phyloP scores from a whole-genome alignment of 331 rosid genomes.

The Telfairia occidentalis region DNA sequence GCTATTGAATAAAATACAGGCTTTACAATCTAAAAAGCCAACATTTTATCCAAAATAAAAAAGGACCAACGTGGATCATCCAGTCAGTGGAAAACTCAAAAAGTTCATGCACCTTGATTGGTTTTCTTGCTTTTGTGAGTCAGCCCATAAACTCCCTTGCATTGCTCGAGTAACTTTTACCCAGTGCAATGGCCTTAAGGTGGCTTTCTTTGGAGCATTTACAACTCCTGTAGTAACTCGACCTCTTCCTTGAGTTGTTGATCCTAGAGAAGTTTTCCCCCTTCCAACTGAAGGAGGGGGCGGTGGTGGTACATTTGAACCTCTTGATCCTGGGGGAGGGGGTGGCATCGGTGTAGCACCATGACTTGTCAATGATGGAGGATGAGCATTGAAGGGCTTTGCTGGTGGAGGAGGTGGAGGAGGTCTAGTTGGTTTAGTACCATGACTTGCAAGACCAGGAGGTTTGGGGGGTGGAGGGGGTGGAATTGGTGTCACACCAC shows the following conservation, averaged over 20 bases:
- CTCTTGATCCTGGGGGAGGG: constrained; percentile 40
- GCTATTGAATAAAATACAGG: background rate
- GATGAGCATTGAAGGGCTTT: constrained; percentile 38
- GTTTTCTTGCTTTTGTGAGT: constrained; percentile 66
- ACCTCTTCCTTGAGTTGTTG: constrained; percentile 51
- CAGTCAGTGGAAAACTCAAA: constrained; percentile 16
- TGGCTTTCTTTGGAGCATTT: constrained; percentile 57
- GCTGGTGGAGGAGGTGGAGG: constrained; percentile 46
- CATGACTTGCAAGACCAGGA: constrained; percentile 36
- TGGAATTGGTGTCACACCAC: constrained; percentile 22
- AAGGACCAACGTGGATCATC: background rate
- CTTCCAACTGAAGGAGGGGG: constrained; percentile 38
- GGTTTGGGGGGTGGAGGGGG: constrained; percentile 46
- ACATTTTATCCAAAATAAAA: too few relatives aligned
- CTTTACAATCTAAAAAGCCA: background rate
- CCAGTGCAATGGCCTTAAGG: constrained; percentile 84
- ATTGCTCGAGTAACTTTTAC: constrained; percentile 83
- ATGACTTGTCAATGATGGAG: constrained; percentile 16
- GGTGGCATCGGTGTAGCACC: constrained; percentile 37
- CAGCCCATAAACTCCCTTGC: constrained; percentile 95
- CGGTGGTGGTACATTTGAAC: constrained; percentile 48
- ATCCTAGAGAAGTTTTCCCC: constrained; percentile 38
- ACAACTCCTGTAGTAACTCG: constrained; percentile 32
- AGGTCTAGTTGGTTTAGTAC: constrained; percentile 32
- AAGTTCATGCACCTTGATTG: constrained; percentile 47